Conservation (phyloP, 148 eudicot genomes). For the Fagopyrum homotropicum region DNA sequence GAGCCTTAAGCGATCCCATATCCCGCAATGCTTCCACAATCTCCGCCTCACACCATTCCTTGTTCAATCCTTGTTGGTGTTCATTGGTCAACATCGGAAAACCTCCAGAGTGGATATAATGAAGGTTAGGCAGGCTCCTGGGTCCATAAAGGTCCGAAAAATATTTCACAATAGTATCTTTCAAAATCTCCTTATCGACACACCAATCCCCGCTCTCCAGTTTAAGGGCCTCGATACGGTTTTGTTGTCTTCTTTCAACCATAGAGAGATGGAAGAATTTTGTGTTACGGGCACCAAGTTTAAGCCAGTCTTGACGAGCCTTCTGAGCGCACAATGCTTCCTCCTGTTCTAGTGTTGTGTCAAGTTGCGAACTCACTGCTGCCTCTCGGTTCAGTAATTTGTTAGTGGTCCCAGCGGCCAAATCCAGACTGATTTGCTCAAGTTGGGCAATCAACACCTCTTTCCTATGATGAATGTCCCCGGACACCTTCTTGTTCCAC, state of each 20-base stretch:
- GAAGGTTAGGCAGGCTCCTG: no score
- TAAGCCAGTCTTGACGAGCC: neutral
- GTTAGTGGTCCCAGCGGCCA: no score
- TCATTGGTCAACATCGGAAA: no score
- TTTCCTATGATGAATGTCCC: neutral
- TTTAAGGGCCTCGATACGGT: neutral
- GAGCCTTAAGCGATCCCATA: no score
- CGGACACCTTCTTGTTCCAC: neutral
- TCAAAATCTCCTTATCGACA: neutral
- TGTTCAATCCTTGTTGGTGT: no score
- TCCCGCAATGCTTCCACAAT: no score
- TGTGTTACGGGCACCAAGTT: neutral
- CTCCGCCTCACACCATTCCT: neutral
- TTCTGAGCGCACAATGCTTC: neutral
- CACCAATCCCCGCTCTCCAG: neutral
- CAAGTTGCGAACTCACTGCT: neutral
- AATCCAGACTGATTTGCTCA: no score
- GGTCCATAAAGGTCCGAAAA: neutral
- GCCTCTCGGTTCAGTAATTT: neutral
- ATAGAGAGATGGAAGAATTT: neutral
- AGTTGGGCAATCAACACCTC: no score
- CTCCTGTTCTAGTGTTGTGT: neutral
- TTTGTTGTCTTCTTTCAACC: no score
- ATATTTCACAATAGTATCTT: neutral
- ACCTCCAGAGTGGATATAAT: neutral